A percentile compares a stretch with the other conserved stretches of the same genome.
phyloP scores from a whole-genome alignment of 2,329 filamentous ascomycete species.

The Claviceps pazoutovae region DNA sequence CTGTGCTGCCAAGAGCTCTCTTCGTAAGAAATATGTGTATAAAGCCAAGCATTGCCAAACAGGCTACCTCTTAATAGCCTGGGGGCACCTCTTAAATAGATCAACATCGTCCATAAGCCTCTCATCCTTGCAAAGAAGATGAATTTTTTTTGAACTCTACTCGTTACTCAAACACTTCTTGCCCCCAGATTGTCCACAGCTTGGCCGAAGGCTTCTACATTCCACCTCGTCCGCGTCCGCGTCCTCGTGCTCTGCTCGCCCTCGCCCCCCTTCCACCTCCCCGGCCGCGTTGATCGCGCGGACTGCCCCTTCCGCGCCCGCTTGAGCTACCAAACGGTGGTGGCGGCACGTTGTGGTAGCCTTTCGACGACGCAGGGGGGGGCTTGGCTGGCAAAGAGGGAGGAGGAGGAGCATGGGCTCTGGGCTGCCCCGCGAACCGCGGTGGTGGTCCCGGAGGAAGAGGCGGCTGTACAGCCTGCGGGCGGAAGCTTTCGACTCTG shows the following conservation, averaged over 20 bases:
- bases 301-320: constrained; percentile 11
- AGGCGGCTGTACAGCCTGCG: constrained; percentile 18
- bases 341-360: constrained; percentile 16
- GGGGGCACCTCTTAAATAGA: no score
- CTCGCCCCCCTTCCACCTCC: constrained; percentile 15
- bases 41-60: neutral
- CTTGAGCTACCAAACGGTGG: constrained; percentile 7
- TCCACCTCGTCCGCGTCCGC: constrained; percentile 11
- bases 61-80: no score
- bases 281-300: constrained; percentile 11
- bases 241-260: constrained; percentile 5
- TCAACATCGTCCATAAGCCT: no score
- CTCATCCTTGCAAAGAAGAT: neutral
- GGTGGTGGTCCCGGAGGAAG: constrained; percentile 26
- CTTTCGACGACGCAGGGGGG: constrained; percentile 13
- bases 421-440: constrained; percentile 11
- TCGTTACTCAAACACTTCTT: neutral
- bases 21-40: no score
- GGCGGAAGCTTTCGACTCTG: constrained; percentile 8
- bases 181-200: neutral
- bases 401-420: constrained; percentile 12
- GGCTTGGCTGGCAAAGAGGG: constrained; percentile 18
- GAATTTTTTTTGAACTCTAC: neutral
- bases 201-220: neutral
- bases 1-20: no score